Evolutionary conservation across 2,329 filamentous ascomycete genomes (phyloP), one percentile per base, ranked within the genome.

Genomic region (Talaromyces verruculosus): DNA sequence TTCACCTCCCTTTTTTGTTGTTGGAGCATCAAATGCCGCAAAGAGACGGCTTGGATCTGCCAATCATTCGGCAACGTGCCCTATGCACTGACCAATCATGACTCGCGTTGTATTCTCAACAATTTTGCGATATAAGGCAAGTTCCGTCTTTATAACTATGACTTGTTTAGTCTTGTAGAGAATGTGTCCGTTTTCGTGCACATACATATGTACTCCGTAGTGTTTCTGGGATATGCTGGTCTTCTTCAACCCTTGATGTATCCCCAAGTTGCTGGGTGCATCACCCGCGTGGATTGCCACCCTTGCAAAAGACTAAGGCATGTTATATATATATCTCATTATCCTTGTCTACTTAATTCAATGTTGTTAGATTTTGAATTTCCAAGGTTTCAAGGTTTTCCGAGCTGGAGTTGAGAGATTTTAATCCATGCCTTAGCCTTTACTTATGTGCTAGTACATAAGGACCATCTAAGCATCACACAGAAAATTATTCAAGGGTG

Each of bases 41-140:
- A 37, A 19, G 30, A 57, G 53, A 37, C 62, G 39, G 51, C 33
- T 35, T n/a, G 37, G 19, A 43, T 49, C 49, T 43, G 51, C 66
- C 66, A 68, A 68, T 68, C 66, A 53, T 47, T 61, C 64, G 10
- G 17, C 61, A 68, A 68, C 66, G 66, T 68, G 66, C 66, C 19
- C 60, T 15, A 30, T 25, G 49, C 49, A 65, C 57, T 51, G 53
- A 39, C 65, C 57, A 59, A 63, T 63, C 61, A 63, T 47, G 25
- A 37, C 39, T 35, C 51, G 28, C 30, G 5, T 35, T 35, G 7
- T 11, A 55, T 28, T 7, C 47, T 51, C 47, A 30, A 5, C 13
- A 17, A 10, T n/a, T 30, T n/a, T n/a, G 6, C 47, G 13, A 28
- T 49, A 49, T 7, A 49, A 49, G 10, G 10, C 45, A 28, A n/a